phyloP scores from a whole-genome alignment of 495 filamentous ascomycete species.

The Pyrenula massariospora region DNA sequence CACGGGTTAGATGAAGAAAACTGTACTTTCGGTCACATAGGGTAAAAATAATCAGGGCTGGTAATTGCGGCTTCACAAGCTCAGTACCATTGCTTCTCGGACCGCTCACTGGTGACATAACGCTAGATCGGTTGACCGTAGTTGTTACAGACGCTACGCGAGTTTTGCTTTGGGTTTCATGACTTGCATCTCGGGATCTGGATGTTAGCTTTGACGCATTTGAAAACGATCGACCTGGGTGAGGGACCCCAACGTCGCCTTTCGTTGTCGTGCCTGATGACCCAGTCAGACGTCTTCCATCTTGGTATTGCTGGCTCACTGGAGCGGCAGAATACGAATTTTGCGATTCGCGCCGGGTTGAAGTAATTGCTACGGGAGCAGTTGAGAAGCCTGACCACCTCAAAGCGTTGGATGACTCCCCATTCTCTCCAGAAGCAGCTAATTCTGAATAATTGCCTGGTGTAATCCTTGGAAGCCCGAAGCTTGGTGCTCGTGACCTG shows the following conservation, averaged over 20 bases:
- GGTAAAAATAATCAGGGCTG: constrained; percentile 10
- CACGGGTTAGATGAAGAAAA: constrained; percentile 9
- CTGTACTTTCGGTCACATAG: constrained; percentile 6
- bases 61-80: constrained; percentile 6
- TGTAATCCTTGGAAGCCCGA: constrained; percentile 2
- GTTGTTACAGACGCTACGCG: constrained; percentile 1
- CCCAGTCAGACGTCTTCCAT: neutral
- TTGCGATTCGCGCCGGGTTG: neutral
- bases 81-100: constrained; percentile 3
- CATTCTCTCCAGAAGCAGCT: neutral
- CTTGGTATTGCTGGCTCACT: neutral
- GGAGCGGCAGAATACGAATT: too few relatives aligned
- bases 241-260: neutral
- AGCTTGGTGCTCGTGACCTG: too few relatives aligned
- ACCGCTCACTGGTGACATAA: constrained; percentile 5
- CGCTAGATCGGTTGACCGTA: constrained; percentile 2
- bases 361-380: neutral
- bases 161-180: neutral
- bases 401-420: neutral
- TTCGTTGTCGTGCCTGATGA: neutral
- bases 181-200: neutral
- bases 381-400: neutral
- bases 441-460: too few relatives aligned
- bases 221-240: neutral
- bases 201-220: neutral